Evolutionary conservation across 306 rosid genomes (phyloP), one percentile per base, ranked within the genome.

Genomic region (Dicorynia guianensis): DNA sequence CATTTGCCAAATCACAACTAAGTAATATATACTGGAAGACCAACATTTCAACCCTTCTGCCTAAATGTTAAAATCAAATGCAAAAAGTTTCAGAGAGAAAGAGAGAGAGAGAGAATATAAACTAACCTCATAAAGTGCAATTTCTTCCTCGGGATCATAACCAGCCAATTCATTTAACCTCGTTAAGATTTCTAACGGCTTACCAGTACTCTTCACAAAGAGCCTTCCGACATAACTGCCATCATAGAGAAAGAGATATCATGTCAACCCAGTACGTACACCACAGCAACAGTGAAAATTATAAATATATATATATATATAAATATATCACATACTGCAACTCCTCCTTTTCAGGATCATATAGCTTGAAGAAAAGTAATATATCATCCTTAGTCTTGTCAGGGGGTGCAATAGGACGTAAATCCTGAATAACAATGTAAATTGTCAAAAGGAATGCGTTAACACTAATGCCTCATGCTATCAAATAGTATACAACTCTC

Each of bases 271-370:
- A 75, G 48, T 59, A 10, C 39, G 56, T 48, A 53, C 6, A 47
- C 54, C 20, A 10, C 58, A 43, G 66, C 6, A 35, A 35, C 44
- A 42, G 15, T 30, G 11, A 38, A 42, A 49, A 76, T n/a, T n/a
- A n/a, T n/a, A n/a, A n/a, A n/a, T n/a, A n/a, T n/a, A n/a, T n/a
- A n/a, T n/a, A n/a, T n/a, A n/a, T 25, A 58, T 71, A 53, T 0
- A 71, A 67, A 74, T 34, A 25, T 54, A 76, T 13, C 49, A 65
- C 46, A 36, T 83, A 83, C 87, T 84, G 87, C 33, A 83, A 84
- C 59, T 83, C 84, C 76, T 79, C 87, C 33, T 83, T 83, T 76
- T 83, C 87, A 76, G 87, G 82, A 76, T 83, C 87, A 72, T 83
- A 83, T 46, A 83, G 64, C 84, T 83, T 83, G 79, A 83, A 83